Percentiles rank a stretch among this genome's conserved stretches.
phyloP scores from a whole-genome alignment of 495 filamentous ascomycete species.

The Coniosporium apollinis region DNA sequence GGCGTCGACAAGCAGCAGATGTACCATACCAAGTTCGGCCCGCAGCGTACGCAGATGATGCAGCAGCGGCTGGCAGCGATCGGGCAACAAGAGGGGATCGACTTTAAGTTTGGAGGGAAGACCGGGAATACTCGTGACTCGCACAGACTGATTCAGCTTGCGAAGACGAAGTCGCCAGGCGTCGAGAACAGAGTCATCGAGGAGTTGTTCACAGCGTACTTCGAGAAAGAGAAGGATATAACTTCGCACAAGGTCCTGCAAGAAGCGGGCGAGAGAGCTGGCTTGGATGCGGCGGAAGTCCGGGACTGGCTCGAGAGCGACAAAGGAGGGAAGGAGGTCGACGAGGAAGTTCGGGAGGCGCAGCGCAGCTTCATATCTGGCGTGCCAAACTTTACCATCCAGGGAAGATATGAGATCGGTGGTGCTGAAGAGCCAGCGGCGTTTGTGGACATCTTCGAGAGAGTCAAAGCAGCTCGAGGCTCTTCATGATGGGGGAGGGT shows the following conservation, averaged over 20 bases:
- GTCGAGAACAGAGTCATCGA: constrained; percentile 48
- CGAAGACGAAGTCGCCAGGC: constrained; percentile 36
- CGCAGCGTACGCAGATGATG: constrained; percentile 37
- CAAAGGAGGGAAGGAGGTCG: constrained; percentile 50
- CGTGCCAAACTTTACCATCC: constrained; percentile 49
- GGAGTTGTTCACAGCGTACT: constrained; percentile 54
- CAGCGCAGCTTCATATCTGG: constrained; percentile 41
- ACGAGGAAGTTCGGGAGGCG: constrained; percentile 48
- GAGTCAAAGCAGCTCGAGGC: constrained; percentile 23
- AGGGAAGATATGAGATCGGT: constrained; percentile 18
- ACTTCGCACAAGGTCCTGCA: constrained; percentile 43
- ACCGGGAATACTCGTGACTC: constrained; percentile 66
- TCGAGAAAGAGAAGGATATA: constrained; percentile 64
- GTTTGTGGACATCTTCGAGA: constrained; percentile 21
- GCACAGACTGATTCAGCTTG: constrained; percentile 58
- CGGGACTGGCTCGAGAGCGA: constrained; percentile 45
- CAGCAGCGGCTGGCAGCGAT: constrained; percentile 36
- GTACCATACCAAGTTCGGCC: constrained; percentile 42
- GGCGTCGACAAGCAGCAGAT: constrained; percentile 39
- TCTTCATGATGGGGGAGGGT: no score
- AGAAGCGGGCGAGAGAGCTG: constrained; percentile 44
- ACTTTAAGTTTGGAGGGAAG: constrained; percentile 54
- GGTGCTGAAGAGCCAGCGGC: constrained; percentile 24
- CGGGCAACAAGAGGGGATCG: constrained; percentile 49
- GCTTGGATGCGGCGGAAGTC: constrained; percentile 41